Evolutionary conservation across 805 yeast species (phyloP), one percentile per base, ranked within the genome.

Genomic region (Kodamaea kakaduensis): DNA sequence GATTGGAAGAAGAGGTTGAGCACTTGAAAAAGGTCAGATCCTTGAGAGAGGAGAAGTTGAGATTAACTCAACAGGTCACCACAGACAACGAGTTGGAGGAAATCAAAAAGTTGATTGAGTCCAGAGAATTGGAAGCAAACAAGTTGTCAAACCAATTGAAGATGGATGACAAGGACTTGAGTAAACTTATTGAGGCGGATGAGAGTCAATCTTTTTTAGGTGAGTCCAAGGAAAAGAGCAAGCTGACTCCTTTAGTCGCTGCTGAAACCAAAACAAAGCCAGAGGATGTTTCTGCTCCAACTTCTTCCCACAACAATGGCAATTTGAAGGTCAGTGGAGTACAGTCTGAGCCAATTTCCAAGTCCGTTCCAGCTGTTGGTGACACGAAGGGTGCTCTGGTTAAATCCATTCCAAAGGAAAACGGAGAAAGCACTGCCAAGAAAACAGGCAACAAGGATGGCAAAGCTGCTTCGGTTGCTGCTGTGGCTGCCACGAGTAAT

Each of bases 1-100:
- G 64, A 41, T 53, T 65, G 42, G 47, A 57, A 46, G 69, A 57
- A 31, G 73, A 62, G 48, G 60, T 58, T 37, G 61, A 53, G 17
- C 61, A 64, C 44, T 56, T 67, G 50, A 65, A 67, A 47, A 56
- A 58, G 43, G 56, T 60, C 47, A 54, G 56, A 47, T 60, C 58
- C 19, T 53, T 67, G 40, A 57, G 67, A 40, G 66, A 56, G 35
- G 67, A 66, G 37, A 65, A 61, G 44, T 59, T 54, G 13, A 48
- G 55, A 40, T 54, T 56, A 37, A 42, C 58, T n/a, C 40, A 34
- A 25, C 48, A 53, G 34, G 51, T 50, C 20, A 41, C 43, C 20
- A 43, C 43, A 21, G 51, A 50, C 17, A 36, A 42, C 30, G 47
- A 52, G 21, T 32, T 56, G 30, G 58, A 47, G 15, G 57, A 55